phyloP scores from a whole-genome alignment of 2,329 filamentous ascomycete species.

The Microcyclospora pomicola region DNA sequence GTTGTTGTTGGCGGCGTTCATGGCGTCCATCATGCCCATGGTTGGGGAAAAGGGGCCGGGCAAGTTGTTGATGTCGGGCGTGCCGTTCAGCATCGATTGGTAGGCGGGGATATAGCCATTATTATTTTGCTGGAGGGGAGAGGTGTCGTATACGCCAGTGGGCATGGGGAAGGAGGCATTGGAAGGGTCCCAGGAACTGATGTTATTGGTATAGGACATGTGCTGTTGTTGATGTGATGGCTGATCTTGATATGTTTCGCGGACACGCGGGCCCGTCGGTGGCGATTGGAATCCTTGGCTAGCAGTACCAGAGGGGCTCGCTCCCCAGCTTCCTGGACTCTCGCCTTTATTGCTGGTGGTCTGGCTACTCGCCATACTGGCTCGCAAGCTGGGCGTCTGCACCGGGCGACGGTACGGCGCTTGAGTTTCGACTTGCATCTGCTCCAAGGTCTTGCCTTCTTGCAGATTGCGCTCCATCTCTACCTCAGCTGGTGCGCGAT shows the following conservation, averaged over 20 bases:
- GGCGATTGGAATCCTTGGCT: slow-evolving; percentile 5
- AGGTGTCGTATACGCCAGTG: slow-evolving; percentile 5
- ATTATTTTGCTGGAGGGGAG: neutral
- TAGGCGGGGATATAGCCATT: neutral
- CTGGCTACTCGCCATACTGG: slow-evolving; percentile 12
- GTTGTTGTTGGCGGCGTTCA: neutral
- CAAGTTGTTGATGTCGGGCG: neutral
- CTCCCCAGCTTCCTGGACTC: slow-evolving; percentile 18
- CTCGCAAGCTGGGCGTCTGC: slow-evolving; percentile 19
- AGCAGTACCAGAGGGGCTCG: slow-evolving; percentile 10
- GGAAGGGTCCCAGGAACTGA: slow-evolving; percentile 3
- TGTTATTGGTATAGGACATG: slow-evolving; percentile 3
- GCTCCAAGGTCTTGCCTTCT: slow-evolving; percentile 21
- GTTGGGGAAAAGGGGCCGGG: neutral
- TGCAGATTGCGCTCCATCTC: slow-evolving; percentile 14
- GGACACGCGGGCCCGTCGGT: neutral
- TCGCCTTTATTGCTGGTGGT: slow-evolving; percentile 11
- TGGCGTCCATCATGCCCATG: too few species aligned
- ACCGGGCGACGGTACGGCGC: slow-evolving; percentile 20
- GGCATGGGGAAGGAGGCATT: slow-evolving; percentile 4
- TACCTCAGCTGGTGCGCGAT: slow-evolving; percentile 12
- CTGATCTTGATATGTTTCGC: slow-evolving; percentile 3
- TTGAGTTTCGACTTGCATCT: slow-evolving; percentile 24
- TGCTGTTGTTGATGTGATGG: slow-evolving; percentile 5
- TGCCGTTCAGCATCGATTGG: neutral